Evolutionary conservation across 2,329 filamentous ascomycete genomes (phyloP), one percentile per base, ranked within the genome.

Genomic region (Hypocreales sp.): DNA sequence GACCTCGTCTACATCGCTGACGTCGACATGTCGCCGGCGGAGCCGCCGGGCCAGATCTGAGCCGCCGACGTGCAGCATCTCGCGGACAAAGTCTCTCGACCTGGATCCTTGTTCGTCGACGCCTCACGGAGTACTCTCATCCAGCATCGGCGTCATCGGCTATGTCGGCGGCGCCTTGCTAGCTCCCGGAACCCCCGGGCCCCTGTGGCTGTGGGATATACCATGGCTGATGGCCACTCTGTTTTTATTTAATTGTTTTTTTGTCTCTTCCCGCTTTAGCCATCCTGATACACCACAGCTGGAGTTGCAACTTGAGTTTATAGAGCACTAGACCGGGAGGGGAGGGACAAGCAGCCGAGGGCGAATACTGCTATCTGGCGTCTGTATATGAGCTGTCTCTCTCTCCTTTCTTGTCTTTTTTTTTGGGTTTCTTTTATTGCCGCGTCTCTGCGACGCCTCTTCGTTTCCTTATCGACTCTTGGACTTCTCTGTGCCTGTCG

Each of bases 1-100:
- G 69, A 71, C 3, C 59, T 92, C 28, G 72, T 79, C 9, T 93
- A 93, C 46, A 37, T 55, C 15, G 60, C 58, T 16, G 33, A 41
- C 17, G 51, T 58, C 28, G 48, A 47, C 26, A 48, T 51, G 43
- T 34, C 39, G 16, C 33, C 51, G 29, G 51, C 56, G 22, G 37
- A 33, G 25, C 29, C 32, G 11, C 17, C 35, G 6, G 37, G 33
- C 12, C 36, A 40, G 25, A 38, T 42, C 15, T 45, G 26, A 39
- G 17, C 18, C 12, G 8, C 11, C 15, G 8, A n/a, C n/a, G n/a
- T n/a, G n/a, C n/a, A n/a, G n/a, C n/a, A n/a, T n/a, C n/a, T n/a
- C n/a, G n/a, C n/a, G n/a, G n/a, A n/a, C n/a, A n/a, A n/a, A n/a
- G n/a, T n/a, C n/a, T n/a, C n/a, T n/a, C n/a, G n/a, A n/a, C n/a